Evolutionary conservation across 495 filamentous ascomycete genomes (phyloP).

Genomic region (Trichoderma parareesei): DNA sequence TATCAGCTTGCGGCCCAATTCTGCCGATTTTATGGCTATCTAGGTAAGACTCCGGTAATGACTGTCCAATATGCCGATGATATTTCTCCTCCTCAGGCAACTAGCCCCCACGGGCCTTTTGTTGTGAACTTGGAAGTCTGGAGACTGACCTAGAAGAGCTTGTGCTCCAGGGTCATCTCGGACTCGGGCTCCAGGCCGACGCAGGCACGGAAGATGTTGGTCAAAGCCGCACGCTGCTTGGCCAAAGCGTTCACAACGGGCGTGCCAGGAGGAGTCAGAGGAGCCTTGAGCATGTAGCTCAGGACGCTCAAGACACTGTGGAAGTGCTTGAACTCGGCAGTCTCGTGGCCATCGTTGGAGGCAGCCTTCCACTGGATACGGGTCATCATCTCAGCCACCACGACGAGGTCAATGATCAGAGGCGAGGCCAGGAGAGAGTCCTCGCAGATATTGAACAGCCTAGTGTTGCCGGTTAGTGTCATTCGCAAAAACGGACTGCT

Average conservation of each 20-base stretch:
- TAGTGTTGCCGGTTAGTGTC: conserved; percentile 25
- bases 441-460: conserved; percentile 97
- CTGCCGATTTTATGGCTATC: neutral
- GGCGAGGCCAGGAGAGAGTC: conserved; percentile 97
- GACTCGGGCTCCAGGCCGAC: conserved; percentile 96
- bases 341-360: conserved; percentile 35
- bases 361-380: conserved; percentile 84
- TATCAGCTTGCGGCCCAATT: neutral
- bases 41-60: conserved; percentile 2
- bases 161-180: conserved; percentile 99
- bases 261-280: conserved; percentile 88
- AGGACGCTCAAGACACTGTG: conserved; percentile 96
- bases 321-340: conserved; percentile 79
- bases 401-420: conserved; percentile 90
- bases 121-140: neutral
- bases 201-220: conserved; percentile 98
- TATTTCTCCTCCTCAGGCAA: neutral
- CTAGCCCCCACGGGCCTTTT: neutral
- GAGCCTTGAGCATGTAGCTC: conserved; percentile 99
- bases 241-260: conserved; percentile 93
- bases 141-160: conserved; percentile 57
- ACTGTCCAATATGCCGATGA: neutral
- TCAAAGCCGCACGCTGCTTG: conserved; percentile 91
- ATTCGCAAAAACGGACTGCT: neutral
- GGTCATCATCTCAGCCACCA: conserved; percentile 96